Percentiles rank a stretch among this genome's conserved stretches.
phyloP scores from a whole-genome alignment of 2,329 filamentous ascomycete genomes.

The Paraphoma chrysanthemicola region DNA sequence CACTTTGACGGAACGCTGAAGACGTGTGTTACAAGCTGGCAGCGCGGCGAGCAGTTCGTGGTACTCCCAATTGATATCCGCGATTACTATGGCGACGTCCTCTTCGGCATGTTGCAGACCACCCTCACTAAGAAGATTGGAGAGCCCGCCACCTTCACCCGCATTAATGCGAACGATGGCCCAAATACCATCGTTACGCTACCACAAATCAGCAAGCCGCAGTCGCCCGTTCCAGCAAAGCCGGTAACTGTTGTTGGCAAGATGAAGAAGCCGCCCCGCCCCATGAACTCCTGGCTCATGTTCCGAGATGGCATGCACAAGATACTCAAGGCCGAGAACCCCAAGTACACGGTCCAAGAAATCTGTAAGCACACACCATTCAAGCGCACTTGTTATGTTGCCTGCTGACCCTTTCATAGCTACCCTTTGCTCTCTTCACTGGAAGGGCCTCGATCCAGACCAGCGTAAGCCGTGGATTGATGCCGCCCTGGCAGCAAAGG shows the following conservation, averaged over 20 bases:
- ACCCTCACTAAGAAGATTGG: conserved; percentile 6
- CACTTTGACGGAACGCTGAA: conserved; percentile 11
- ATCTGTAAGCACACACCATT: conserved; percentile 26
- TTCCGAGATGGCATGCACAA: conserved; percentile 29
- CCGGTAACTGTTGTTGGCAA: background rate
- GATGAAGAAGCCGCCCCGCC: conserved; percentile 28
- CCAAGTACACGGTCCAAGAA: conserved; percentile 25
- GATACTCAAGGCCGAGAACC: conserved; percentile 21
- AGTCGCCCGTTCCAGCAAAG: background rate
- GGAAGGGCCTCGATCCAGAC: conserved; percentile 17
- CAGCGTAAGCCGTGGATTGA: conserved; percentile 24
- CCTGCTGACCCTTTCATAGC: conserved; percentile 18
- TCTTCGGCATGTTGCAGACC: conserved; percentile 11
- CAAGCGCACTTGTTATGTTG: background rate
- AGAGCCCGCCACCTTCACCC: conserved; percentile 9
- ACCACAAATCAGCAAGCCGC: conserved; percentile 7
- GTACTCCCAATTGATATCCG: conserved; percentile 13
- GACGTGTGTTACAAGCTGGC: conserved; percentile 10
- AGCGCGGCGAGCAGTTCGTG: conserved; percentile 6
- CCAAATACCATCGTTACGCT: conserved; percentile 15
- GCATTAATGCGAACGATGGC: conserved; percentile 1
- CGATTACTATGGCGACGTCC: conserved; percentile 14
- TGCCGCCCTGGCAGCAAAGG: conserved; percentile 24
- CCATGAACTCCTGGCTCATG: conserved; percentile 38
- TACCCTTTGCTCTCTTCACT: conserved; percentile 23